phyloP scores from a whole-genome alignment of 2,329 filamentous ascomycete species.

The Diaporthe citri region DNA sequence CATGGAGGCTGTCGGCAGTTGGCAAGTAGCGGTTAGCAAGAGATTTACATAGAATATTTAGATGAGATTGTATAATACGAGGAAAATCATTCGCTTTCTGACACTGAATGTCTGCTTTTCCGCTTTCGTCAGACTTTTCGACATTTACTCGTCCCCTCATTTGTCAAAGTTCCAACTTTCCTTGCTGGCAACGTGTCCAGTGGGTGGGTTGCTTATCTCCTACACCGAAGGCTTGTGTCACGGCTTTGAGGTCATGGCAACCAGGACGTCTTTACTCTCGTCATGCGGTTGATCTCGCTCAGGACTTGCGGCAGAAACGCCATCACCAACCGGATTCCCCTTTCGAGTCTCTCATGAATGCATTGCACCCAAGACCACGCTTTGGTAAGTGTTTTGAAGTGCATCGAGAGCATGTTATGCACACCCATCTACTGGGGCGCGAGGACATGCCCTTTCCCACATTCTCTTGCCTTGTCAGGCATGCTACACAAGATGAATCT shows the following conservation, averaged over 20 bases:
- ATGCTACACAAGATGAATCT: too few species aligned
- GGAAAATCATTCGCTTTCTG: neutral
- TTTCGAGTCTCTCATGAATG: neutral
- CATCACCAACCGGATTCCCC: neutral
- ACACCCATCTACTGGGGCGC: neutral
- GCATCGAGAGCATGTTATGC: neutral
- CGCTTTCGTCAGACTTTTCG: neutral
- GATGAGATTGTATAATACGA: neutral
- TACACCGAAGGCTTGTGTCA: neutral
- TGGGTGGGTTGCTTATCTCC: neutral
- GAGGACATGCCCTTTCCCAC: neutral
- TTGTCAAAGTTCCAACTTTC: too few species aligned
- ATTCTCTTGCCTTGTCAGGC: neutral
- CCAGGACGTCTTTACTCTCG: neutral
- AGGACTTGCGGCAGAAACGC: neutral
- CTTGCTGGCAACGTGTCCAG: too few species aligned
- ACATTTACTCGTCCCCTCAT: neutral
- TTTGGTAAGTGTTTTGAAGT: neutral
- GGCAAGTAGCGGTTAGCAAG: conserved; percentile 1
- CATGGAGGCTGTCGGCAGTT: conserved; percentile 70
- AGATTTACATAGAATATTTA: conserved; percentile 1
- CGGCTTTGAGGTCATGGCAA: neutral
- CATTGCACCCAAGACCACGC: neutral
- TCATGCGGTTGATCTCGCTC: neutral
- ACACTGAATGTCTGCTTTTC: neutral